Base-by-base conservation (phyloP, 2,329 filamentous ascomycete species). In the Pseudocercospora macadamiae region DNA sequence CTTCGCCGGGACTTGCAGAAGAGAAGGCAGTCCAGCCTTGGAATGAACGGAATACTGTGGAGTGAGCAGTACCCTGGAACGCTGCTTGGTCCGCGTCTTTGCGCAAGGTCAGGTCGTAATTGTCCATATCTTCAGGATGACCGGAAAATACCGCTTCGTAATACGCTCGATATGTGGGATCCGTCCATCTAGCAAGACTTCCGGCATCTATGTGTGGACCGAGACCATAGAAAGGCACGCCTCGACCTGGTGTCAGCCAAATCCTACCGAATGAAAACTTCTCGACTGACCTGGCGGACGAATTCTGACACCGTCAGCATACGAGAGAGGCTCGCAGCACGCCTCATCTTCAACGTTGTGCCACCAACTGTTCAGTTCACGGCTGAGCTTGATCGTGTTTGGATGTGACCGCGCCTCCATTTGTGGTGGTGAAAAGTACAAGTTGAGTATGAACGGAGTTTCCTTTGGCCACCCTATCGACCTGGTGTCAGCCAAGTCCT, bases 321-420 rank as follows among this genome's bases (percentile, higher is more conserved):
- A 59, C 3, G 56, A 59, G 14, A 59, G 51, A 21, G 51, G 56
- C 12, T 51, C 39, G 32, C 30, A 21, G 21, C n/a, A 30, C 21
- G 16, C 7, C 10, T 39, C 44, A 3, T 55, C 51, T 18, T 34
- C 3, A 2, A 30, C 51, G 32, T 44, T 51, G 30, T 44, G 44
- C 56, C 56, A 59, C 56, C 56, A 59, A 44, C 42, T 59, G 26
- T 59, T 59, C 4, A 59, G 51, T 30, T 54, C 51, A 6, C 39
- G 39, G 28, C 56, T 59, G 8, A 55, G 21, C 30, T 55, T 54
- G 7, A 59, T 19, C 10, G 30, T 51, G n/a, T 55, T 54, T 14
- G 56, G 56, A 21, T 59, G 56, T 16, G 56, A 51, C 6, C 56
- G 19, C n/a, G 56, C 56, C 8, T 48, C 45, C 16, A 59, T 52